These are phyloP conservation scores for Smittium culicis DNA, from an alignment of 371 early-diverging fungal species.

Conservation along the genomic window DNA sequence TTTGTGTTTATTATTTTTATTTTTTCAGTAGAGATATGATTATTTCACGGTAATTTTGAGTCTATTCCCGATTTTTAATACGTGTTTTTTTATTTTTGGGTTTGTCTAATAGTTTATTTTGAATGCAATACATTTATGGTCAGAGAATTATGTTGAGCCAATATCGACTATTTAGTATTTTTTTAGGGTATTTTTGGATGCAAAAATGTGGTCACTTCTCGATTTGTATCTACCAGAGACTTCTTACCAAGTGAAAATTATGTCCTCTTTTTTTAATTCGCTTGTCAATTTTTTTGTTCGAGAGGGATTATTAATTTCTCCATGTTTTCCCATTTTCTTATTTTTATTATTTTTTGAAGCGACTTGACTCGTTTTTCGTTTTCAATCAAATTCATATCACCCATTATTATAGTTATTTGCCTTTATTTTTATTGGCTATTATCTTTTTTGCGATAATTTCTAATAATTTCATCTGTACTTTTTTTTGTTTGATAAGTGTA, in stretches of 20 bases:
- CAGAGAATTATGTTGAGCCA: background rate
- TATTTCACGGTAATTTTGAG: background rate
- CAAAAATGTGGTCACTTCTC: background rate
- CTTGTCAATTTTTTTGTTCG: background rate
- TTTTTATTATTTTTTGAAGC: background rate
- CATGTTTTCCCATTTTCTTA: background rate
- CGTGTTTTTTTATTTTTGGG: background rate
- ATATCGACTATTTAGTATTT: background rate
- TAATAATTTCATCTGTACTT: background rate
- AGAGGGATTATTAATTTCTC: background rate
- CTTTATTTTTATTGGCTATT: background rate
- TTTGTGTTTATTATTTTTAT: background rate
- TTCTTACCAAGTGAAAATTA: background rate
- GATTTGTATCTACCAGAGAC: background rate
- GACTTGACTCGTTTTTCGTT: background rate
- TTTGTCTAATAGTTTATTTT: background rate
- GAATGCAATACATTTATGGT: background rate
- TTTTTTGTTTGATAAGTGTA: background rate
- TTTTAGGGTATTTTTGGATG: background rate
- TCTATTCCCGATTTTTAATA: background rate
- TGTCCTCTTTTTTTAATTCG: background rate
- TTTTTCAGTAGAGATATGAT: background rate
- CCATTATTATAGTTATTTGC: background rate
- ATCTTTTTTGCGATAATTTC: background rate
- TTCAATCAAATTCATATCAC: background rate